Evolutionary conservation across 2,329 filamentous ascomycete genomes (phyloP).

Genomic region (Calonectria multiphialidica): DNA sequence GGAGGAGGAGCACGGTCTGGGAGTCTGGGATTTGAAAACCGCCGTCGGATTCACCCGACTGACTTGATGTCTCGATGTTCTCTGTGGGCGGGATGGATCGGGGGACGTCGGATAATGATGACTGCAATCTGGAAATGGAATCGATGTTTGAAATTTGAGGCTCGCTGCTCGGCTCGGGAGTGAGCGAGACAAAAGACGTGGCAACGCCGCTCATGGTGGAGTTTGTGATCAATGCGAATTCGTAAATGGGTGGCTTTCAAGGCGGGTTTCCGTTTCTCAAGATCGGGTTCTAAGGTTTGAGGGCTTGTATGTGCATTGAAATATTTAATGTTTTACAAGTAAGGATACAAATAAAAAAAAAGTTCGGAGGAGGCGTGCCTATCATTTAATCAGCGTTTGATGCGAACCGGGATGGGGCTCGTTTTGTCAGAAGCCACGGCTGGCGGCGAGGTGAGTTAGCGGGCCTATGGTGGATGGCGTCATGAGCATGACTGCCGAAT

Average conservation of each 20-base stretch:
- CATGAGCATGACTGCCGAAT: conserved; percentile 36
- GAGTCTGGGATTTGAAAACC: conserved; percentile 31
- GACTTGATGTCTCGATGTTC: conserved; percentile 2
- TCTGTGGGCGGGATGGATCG: conserved; percentile 8
- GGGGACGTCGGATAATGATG: conserved; percentile 21
- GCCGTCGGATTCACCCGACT: conserved; percentile 16
- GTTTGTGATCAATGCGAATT: neutral
- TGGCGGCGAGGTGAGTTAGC: conserved; percentile 8
- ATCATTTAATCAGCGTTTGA: conserved; percentile 8
- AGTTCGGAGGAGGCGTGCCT: conserved; percentile 1
- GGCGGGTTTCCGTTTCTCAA: neutral
- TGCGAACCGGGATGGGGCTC: conserved; percentile 5
- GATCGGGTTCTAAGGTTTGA: neutral
- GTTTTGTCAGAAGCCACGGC: conserved; percentile 20
- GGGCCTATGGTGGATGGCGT: conserved; percentile 37
- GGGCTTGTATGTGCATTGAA: neutral
- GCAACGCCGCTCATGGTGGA: conserved; percentile 30
- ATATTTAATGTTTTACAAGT: neutral
- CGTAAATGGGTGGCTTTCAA: neutral
- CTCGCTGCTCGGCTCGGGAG: conserved; percentile 29
- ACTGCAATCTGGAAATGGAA: neutral
- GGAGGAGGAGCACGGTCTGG: conserved; percentile 63
- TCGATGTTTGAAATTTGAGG: conserved; percentile 9
- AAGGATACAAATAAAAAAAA: neutral
- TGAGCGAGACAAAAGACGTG: conserved; percentile 28